Percentiles rank a stretch among this genome's conserved stretches.
Conservation (phyloP, 2,329 filamentous ascomycete species). For the Pseudocercospora crystallina region DNA sequence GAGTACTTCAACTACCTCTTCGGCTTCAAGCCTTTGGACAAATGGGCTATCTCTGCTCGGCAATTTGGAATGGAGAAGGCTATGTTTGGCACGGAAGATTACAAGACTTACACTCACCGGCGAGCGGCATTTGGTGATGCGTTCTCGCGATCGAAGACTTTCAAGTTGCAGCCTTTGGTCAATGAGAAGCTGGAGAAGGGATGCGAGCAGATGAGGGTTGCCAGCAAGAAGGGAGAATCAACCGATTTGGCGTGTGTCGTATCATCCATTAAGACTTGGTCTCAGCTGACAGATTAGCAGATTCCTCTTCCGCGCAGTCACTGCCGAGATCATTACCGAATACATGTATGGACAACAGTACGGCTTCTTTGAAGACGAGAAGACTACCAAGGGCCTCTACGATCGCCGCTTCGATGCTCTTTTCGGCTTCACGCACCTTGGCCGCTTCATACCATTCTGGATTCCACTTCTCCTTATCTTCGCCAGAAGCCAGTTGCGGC, state of each 20-base stretch:
- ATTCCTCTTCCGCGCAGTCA: conserved; percentile 8
- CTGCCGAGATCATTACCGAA: conserved; percentile 12
- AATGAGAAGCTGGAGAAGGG: conserved; percentile 6
- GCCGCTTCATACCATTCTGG: conserved; percentile 8
- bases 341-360: conserved; percentile 18
- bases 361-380: conserved; percentile 14
- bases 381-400: conserved; percentile 11
- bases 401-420: conserved; percentile 10
- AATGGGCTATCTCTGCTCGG: conserved; percentile 6
- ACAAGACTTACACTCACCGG: conserved; percentile 7
- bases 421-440: conserved; percentile 15
- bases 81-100: conserved; percentile 14
- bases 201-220: conserved; percentile 1
- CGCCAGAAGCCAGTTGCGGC: conserved; percentile 1
- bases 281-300: neutral
- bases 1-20: conserved; percentile 12
- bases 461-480: conserved; percentile 8
- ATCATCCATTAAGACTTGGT: neutral
- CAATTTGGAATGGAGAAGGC: conserved; percentile 9
- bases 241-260: conserved; percentile 7
- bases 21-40: conserved; percentile 9
- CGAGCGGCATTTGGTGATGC: conserved; percentile 11
- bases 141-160: conserved; percentile 3
- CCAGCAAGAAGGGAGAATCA: neutral
- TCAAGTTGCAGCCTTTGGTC: conserved; percentile 9